phyloP scores from a whole-genome alignment of 192 early-diverging fungal species.

The Podila epigama region DNA sequence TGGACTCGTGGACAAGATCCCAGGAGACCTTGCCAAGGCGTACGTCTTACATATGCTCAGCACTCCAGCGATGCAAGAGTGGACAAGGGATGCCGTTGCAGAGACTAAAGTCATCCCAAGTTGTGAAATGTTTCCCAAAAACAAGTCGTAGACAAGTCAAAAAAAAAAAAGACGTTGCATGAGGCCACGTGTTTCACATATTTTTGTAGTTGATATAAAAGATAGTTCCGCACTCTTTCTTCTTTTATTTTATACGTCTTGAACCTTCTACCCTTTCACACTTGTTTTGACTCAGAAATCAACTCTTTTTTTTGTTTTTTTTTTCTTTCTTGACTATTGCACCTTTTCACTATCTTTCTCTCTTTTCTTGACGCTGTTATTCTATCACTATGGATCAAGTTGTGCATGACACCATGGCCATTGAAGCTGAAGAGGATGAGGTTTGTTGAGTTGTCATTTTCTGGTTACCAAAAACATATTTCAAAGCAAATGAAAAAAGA shows the following conservation, averaged over 20 bases:
- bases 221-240: no score
- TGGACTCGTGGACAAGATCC: slow-evolving; percentile 7
- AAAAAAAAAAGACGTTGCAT: not conserved
- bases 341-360: not conserved
- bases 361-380: not conserved
- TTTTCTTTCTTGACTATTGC: not conserved
- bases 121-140: not conserved
- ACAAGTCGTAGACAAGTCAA: not conserved
- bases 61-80: slow-evolving; percentile 30
- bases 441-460: no score
- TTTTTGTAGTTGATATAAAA: no score
- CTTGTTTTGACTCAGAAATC: no score
- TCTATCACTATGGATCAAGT: slow-evolving; percentile 25
- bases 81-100: slow-evolving; percentile 12
- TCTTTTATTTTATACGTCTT: no score
- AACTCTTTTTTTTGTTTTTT: not conserved
- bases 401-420: slow-evolving; percentile 12
- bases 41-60: slow-evolving; percentile 37
- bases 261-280: no score
- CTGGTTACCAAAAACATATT: no score
- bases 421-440: slow-evolving; percentile 24
- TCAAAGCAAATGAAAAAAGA: not conserved
- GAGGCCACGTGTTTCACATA: no score
- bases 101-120: slow-evolving; percentile 35
- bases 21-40: slow-evolving; percentile 15